Conservation (phyloP, 2,329 filamentous ascomycete genomes). For the Fusarium lyarnte region DNA sequence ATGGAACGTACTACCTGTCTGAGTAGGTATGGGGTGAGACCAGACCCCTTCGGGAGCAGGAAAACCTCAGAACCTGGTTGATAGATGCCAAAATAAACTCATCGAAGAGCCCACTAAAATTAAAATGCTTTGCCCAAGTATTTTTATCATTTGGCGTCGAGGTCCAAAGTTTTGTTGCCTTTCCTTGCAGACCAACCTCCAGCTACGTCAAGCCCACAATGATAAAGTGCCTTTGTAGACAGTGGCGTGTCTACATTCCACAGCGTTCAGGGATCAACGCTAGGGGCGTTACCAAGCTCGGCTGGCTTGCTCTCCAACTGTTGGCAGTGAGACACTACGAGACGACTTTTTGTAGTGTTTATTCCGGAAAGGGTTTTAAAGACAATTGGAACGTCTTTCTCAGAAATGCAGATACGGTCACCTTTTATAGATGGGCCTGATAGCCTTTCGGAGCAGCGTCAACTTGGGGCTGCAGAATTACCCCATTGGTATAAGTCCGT, state of each 20-base stretch:
- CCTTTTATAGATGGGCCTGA: slow-evolving; percentile 3
- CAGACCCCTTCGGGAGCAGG: not conserved
- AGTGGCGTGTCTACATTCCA: slow-evolving; percentile 34
- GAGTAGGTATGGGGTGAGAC: not conserved
- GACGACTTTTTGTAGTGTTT: slow-evolving; percentile 11
- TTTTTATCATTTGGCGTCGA: no score
- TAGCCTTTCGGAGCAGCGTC: not conserved
- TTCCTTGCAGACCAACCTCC: slow-evolving; percentile 5
- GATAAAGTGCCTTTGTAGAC: slow-evolving; percentile 12
- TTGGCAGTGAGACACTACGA: slow-evolving; percentile 24
- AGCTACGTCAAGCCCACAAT: slow-evolving; percentile 19
- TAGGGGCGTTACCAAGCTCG: slow-evolving; percentile 29
- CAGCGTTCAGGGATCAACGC: slow-evolving; percentile 28
- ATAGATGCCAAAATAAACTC: no score
- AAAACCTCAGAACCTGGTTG: no score
- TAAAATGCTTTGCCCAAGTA: no score
- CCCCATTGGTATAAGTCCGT: slow-evolving; percentile 27
- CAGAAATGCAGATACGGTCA: slow-evolving; percentile 25
- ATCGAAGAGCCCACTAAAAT: no score
- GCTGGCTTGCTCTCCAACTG: slow-evolving; percentile 25
- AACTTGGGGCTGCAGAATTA: slow-evolving; percentile 19
- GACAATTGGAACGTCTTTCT: slow-evolving; percentile 8
- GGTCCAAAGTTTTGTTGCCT: no score
- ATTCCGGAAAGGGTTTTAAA: slow-evolving; percentile 28
- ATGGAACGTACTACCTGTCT: not conserved